These are phyloP conservation scores for Skeletonema potamos DNA, from an alignment of 108 stramenopile species.

Conservation along the genomic window DNA sequence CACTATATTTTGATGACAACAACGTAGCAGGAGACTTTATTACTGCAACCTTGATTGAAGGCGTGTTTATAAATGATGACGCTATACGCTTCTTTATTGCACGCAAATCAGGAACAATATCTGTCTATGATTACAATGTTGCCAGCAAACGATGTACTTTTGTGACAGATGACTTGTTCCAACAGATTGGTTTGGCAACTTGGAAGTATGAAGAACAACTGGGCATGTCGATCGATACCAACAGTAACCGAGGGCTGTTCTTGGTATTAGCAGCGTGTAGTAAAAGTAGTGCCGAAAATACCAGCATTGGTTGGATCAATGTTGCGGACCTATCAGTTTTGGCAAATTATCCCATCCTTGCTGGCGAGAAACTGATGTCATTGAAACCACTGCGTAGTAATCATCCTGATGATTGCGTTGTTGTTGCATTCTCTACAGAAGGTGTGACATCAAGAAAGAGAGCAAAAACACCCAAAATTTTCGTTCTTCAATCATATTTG, in stretches of 20 bases:
- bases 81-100: constrained; percentile 49
- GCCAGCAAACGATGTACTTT: constrained; percentile 16
- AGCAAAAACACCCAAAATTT: constrained; percentile 15
- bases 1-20: constrained; percentile 6
- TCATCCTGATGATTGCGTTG: constrained; percentile 11
- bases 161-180: constrained; percentile 28
- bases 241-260: constrained; percentile 18
- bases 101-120: constrained; percentile 19
- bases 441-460: neutral
- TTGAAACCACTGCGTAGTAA: constrained; percentile 8
- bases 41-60: constrained; percentile 6
- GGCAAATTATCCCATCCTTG: neutral
- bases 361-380: constrained; percentile 1
- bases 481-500: constrained; percentile 11
- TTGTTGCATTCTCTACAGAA: constrained; percentile 27
- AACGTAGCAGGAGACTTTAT: neutral
- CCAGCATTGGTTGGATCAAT: constrained; percentile 27
- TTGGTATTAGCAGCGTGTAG: constrained; percentile 8
- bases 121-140: constrained; percentile 49
- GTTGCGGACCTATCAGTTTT: constrained; percentile 11
- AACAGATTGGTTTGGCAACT: neutral
- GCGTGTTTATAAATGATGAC: constrained; percentile 16
- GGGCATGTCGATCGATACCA: constrained; percentile 12
- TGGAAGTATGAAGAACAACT: constrained; percentile 4
- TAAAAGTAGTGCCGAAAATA: neutral